Percentiles rank a stretch among this genome's conserved stretches.
Conservation (phyloP, 495 filamentous ascomycete genomes). For the Podospora anserina region DNA sequence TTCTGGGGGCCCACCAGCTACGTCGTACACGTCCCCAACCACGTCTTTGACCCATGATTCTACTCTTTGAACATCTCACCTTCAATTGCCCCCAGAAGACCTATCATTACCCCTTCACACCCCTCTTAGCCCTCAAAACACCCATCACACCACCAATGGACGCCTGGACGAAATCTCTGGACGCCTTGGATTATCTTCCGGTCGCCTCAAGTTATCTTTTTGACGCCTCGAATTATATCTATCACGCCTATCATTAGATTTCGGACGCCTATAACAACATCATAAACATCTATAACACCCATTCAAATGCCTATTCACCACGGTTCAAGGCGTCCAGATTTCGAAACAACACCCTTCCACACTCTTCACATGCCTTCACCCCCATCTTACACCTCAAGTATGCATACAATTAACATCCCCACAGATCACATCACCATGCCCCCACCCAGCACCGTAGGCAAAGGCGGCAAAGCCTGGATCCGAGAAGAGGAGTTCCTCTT, state of each 20-base stretch:
- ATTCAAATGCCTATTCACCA: background rate
- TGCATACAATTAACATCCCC: background rate
- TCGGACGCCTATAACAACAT: background rate
- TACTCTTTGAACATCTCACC: background rate
- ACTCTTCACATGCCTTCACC: background rate
- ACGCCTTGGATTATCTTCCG: too few species aligned
- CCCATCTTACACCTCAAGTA: background rate
- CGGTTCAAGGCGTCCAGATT: background rate
- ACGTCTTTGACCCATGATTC: background rate
- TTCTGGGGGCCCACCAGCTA: background rate
- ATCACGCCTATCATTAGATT: too few species aligned
- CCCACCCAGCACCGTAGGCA: background rate
- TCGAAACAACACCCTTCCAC: background rate
- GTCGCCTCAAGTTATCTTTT: too few species aligned
- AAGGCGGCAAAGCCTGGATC: constrained; percentile 41
- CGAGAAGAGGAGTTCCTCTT: constrained; percentile 39
- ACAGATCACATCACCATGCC: background rate
- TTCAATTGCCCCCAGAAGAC: background rate
- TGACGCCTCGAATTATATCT: background rate
- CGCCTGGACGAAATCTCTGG: background rate
- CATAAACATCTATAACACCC: background rate
- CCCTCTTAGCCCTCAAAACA: background rate
- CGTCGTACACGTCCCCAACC: background rate
- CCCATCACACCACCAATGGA: background rate
- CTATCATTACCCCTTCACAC: background rate